Conservation (phyloP, 257 asterid genomes). For the Ophiorrhiza pumila region DNA sequence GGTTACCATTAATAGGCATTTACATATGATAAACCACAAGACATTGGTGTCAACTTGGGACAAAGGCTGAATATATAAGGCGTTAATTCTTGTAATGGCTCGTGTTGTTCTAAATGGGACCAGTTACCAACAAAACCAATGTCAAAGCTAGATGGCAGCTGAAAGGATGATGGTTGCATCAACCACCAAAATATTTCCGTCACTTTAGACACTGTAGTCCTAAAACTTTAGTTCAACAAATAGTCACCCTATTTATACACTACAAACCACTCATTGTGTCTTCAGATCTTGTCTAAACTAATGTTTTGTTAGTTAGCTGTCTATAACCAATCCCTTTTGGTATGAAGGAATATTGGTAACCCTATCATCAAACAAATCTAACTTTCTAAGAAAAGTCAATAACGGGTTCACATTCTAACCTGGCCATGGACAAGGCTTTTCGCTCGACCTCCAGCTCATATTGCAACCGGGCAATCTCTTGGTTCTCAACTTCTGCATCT, state of each 20-base stretch:
- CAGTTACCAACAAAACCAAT: background rate
- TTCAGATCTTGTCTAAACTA: background rate
- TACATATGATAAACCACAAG: too few species aligned
- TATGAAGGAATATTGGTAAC: background rate
- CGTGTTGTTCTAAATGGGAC: background rate
- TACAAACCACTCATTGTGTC: background rate
- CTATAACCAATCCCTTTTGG: too few species aligned
- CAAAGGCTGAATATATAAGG: too few species aligned
- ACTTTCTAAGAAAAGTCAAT: conserved; percentile 16
- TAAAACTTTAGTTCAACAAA: background rate
- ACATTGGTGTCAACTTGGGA: too few species aligned
- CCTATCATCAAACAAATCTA: background rate
- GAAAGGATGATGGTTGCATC: background rate
- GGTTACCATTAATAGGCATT: too few species aligned
- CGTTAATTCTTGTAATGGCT: background rate
- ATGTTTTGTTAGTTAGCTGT: too few species aligned
- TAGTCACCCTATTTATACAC: background rate
- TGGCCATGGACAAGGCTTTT: conserved; percentile 89
- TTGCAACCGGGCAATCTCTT: conserved; percentile 74
- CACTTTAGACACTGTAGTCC: background rate
- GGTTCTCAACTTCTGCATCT: conserved; percentile 78
- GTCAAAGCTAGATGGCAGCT: background rate
- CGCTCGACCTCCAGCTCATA: conserved; percentile 96
- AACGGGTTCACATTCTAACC: conserved; percentile 44
- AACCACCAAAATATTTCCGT: background rate